Conservation (phyloP, 164 flowering plant species). For the Magnolia kwangsiensis region DNA sequence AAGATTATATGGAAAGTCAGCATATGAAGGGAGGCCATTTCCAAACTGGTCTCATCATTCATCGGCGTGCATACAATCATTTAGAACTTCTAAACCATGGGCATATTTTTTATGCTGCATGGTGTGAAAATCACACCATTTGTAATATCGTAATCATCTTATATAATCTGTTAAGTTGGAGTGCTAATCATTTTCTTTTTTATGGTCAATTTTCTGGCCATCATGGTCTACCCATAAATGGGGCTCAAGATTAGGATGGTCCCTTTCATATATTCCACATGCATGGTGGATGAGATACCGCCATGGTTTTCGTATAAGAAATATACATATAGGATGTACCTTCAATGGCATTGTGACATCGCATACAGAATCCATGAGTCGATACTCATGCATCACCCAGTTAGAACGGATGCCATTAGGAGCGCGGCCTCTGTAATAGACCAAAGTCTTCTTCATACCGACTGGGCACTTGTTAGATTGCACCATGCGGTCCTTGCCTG, state of each 20-base stretch:
- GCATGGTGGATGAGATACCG: too few species aligned
- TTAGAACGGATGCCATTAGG: slow-evolving; percentile 14
- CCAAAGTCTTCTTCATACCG: slow-evolving; percentile 21
- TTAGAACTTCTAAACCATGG: too few species aligned
- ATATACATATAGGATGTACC: background rate
- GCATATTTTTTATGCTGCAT: too few species aligned
- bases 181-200: too few species aligned
- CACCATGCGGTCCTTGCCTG: slow-evolving; percentile 14
- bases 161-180: too few species aligned
- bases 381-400: slow-evolving; percentile 22
- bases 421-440: slow-evolving; percentile 18
- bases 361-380: slow-evolving; percentile 8
- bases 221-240: too few species aligned
- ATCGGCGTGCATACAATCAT: background rate
- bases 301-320: too few species aligned
- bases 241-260: too few species aligned
- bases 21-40: background rate
- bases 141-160: too few species aligned
- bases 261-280: too few species aligned
- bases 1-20: background rate
- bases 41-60: background rate
- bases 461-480: background rate
- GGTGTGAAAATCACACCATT: too few species aligned
- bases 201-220: too few species aligned
- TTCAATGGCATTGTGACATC: slow-evolving; percentile 1